phyloP scores from a whole-genome alignment of 1,284 basidiomycete species.

The Pyrrhoderma noxium region DNA sequence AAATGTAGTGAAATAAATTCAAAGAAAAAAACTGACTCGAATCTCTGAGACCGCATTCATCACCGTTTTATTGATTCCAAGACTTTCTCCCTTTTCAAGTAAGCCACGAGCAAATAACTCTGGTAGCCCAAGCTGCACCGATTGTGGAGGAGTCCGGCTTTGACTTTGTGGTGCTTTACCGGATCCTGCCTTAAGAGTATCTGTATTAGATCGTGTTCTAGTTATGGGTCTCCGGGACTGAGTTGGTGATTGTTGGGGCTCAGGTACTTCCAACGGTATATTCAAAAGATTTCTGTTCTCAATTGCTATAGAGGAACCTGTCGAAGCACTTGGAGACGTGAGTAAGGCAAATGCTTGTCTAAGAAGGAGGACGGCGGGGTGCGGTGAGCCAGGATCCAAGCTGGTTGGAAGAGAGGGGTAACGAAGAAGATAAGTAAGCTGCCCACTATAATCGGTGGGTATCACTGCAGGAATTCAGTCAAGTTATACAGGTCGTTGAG shows the following conservation, averaged over 20 bases:
- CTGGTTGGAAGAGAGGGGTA: conserved; percentile 56
- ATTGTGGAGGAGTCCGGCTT: conserved; percentile 27
- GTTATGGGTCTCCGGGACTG: conserved; percentile 28
- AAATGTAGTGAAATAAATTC: neutral
- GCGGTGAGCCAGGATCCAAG: conserved; percentile 29
- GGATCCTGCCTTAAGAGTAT: conserved; percentile 11
- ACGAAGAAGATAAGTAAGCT: conserved; percentile 76
- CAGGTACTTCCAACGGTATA: conserved; percentile 59
- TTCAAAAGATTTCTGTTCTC: conserved; percentile 76
- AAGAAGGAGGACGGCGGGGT: conserved; percentile 65
- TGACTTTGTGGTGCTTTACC: conserved; percentile 11
- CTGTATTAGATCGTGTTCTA: conserved; percentile 20
- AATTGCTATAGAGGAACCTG: conserved; percentile 66
- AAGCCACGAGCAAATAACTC: conserved; percentile 67
- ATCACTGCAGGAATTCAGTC: conserved; percentile 51
- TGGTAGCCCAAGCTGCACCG: conserved; percentile 46
- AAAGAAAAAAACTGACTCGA: conserved; percentile 37
- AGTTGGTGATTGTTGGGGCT: conserved; percentile 36
- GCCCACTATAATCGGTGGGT: conserved; percentile 74
- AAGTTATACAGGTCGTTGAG: conserved; percentile 9
- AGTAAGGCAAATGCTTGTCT: conserved; percentile 77
- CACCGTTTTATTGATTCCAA: conserved; percentile 74
- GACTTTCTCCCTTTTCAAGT: conserved; percentile 66
- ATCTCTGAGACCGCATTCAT: conserved; percentile 71
- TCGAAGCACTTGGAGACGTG: conserved; percentile 62